Percentiles rank a stretch among this genome's conserved stretches.
These are phyloP conservation scores for Claviceps fusiformis DNA, from an alignment of 2,329 filamentous ascomycete species.

Conservation along the genomic window DNA sequence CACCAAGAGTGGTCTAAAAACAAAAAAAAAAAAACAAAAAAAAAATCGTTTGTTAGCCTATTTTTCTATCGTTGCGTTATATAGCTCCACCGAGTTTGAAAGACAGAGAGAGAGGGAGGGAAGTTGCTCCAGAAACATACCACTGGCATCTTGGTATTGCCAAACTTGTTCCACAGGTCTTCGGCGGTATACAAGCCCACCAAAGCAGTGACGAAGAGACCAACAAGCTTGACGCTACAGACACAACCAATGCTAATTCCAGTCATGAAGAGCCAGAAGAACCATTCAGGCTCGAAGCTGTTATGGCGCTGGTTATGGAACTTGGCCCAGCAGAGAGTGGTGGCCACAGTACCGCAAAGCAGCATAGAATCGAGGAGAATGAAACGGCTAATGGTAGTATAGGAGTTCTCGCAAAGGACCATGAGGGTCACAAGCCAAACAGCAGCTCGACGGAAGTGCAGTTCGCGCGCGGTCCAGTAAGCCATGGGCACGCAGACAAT, in stretches of 20 bases:
- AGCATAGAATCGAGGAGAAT: slow-evolving; percentile 98
- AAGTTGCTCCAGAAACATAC: slow-evolving; percentile 28
- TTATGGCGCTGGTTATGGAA: slow-evolving; percentile 81
- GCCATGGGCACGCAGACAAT: slow-evolving; percentile 85
- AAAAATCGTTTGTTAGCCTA: not conserved
- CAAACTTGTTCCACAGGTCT: slow-evolving; percentile 97
- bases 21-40: not conserved
- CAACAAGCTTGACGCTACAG: slow-evolving; percentile 97
- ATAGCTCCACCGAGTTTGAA: too few species aligned
- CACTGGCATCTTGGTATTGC: slow-evolving; percentile 80
- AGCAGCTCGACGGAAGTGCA: slow-evolving; percentile 72
- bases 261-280: slow-evolving; percentile 83
- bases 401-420: slow-evolving; percentile 98
- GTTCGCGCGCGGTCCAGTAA: slow-evolving; percentile 85
- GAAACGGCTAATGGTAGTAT: slow-evolving; percentile 96
- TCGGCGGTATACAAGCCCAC: slow-evolving; percentile 93
- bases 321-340: slow-evolving; percentile 91
- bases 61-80: not conserved
- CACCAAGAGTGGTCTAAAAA: slow-evolving; percentile 45
- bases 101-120: not conserved
- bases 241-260: slow-evolving; percentile 95
- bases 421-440: slow-evolving; percentile 94
- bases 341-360: slow-evolving; percentile 95
- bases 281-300: slow-evolving; percentile 87
- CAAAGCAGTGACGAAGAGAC: slow-evolving; percentile 86